A percentile compares a stretch with the other conserved stretches of the same genome.
These are phyloP conservation scores for Calocera cornea DNA, from an alignment of 768 basidiomycete genomes.

Conservation along the genomic window DNA sequence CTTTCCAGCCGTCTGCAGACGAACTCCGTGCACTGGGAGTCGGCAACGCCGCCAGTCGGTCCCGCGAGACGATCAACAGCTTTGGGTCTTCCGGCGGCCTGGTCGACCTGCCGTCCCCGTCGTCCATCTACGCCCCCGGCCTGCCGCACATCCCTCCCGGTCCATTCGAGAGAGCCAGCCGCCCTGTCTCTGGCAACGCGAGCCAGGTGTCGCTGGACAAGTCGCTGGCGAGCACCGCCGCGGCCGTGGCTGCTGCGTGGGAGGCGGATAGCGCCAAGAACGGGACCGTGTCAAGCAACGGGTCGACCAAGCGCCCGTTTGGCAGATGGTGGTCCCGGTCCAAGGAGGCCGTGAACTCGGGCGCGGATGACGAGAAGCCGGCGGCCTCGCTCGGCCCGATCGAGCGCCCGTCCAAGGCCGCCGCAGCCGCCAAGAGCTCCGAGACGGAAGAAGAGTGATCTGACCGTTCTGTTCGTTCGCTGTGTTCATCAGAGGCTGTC, in stretches of 20 bases:
- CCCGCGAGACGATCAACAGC: slow-evolving; percentile 1
- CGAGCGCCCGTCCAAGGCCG: not conserved
- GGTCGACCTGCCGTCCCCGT: not conserved
- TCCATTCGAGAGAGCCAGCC: not conserved
- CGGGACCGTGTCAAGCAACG: not conserved
- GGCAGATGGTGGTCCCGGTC: slow-evolving; percentile 4
- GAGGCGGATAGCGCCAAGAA: not conserved
- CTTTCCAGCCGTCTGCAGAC: slow-evolving; percentile 1
- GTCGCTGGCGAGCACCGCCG: slow-evolving; percentile 4
- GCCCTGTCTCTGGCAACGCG: not conserved
- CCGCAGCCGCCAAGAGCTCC: not conserved
- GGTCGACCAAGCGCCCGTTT: not conserved
- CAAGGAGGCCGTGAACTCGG: slow-evolving; percentile 2
- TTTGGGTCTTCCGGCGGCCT: not conserved
- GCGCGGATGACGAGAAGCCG: not conserved
- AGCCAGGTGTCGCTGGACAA: not conserved
- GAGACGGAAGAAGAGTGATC: not conserved
- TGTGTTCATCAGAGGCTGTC: not conserved
- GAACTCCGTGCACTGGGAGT: not conserved
- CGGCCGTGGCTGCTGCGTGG: slow-evolving; percentile 2
- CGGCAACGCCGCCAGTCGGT: not conserved
- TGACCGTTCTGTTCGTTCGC: too few species aligned
- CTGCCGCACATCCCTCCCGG: not conserved
- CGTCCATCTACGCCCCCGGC: not conserved
- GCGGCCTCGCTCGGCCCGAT: not conserved